phyloP scores from a whole-genome alignment of 768 basidiomycete genomes.

The Glaciozyma martinii region DNA sequence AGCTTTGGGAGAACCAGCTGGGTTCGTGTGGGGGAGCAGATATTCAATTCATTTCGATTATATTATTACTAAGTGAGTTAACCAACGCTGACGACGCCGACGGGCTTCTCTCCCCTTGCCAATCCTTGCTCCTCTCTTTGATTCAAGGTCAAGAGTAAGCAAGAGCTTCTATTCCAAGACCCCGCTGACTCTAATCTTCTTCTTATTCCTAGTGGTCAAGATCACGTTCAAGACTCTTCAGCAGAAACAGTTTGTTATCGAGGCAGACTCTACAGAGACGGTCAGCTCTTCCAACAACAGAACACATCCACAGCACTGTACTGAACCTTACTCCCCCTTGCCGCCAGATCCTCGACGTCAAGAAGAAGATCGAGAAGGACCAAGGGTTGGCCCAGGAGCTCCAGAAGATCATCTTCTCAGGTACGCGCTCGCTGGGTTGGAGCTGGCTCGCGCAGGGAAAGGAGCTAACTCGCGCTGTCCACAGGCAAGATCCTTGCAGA shows the following conservation, averaged over 20 bases:
- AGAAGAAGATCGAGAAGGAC: slow-evolving; percentile 66
- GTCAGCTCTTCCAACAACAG: not conserved
- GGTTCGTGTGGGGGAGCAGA: too few relatives aligned
- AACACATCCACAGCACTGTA: not conserved
- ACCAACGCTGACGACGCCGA: too few relatives aligned
- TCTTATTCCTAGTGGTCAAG: slow-evolving; percentile 2
- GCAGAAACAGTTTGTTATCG: slow-evolving; percentile 40
- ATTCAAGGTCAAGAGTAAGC: too few relatives aligned
- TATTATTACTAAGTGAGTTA: too few relatives aligned
- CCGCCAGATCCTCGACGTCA: slow-evolving; percentile 54
- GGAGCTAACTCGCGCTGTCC: not conserved
- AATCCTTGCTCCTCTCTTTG: too few relatives aligned
- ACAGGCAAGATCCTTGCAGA: slow-evolving; percentile 85
- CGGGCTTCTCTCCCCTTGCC: too few relatives aligned
- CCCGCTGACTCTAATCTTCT: too few relatives aligned
- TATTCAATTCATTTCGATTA: too few relatives aligned
- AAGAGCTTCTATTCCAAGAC: too few relatives aligned
- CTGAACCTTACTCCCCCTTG: not conserved
- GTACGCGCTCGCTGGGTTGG: slow-evolving; percentile 43
- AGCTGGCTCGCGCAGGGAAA: not conserved
- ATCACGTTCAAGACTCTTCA: slow-evolving; percentile 92
- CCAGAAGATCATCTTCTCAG: slow-evolving; percentile 94
- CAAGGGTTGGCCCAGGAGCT: slow-evolving; percentile 64
- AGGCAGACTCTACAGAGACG: slow-evolving; percentile 19
- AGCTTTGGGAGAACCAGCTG: too few relatives aligned